phyloP scores from a whole-genome alignment of 1,284 basidiomycete species.

The Ceratobasidium sp. region DNA sequence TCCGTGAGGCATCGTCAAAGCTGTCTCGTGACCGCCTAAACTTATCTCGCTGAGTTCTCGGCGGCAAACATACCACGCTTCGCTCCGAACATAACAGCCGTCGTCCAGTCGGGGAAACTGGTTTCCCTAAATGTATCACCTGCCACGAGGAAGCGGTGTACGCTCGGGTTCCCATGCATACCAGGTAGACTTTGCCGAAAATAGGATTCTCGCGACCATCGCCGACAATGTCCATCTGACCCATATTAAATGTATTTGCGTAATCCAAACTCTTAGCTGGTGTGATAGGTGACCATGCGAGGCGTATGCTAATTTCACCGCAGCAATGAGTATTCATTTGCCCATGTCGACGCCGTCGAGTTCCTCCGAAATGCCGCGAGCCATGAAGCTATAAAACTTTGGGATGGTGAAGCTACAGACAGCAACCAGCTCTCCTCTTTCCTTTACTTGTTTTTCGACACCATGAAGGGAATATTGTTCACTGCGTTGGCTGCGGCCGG shows the following conservation, averaged over 20 bases:
- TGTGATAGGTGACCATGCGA: conserved; percentile 1
- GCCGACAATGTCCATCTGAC: conserved; percentile 21
- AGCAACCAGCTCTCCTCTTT: neutral
- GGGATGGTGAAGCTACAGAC: neutral
- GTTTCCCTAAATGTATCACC: neutral
- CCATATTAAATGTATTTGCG: neutral
- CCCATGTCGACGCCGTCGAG: neutral
- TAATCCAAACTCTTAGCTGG: neutral
- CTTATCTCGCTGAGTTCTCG: conserved; percentile 21
- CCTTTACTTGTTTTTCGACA: neutral
- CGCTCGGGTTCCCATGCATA: neutral
- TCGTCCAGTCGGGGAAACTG: neutral
- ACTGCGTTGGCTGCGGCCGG: conserved; percentile 34
- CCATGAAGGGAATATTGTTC: conserved; percentile 7
- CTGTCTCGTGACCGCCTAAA: neutral
- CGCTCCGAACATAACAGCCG: neutral
- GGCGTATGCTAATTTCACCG: neutral
- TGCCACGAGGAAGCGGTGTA: neutral
- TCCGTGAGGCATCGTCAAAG: neutral
- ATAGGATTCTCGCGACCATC: conserved; percentile 24
- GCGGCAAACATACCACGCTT: neutral
- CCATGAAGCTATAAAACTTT: conserved; percentile 15
- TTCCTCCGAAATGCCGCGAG: conserved; percentile 21
- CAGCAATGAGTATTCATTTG: neutral
- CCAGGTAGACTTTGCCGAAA: neutral